Conservation (phyloP, 345 rosid genomes). For the Zanthoxylum bungeanum region DNA sequence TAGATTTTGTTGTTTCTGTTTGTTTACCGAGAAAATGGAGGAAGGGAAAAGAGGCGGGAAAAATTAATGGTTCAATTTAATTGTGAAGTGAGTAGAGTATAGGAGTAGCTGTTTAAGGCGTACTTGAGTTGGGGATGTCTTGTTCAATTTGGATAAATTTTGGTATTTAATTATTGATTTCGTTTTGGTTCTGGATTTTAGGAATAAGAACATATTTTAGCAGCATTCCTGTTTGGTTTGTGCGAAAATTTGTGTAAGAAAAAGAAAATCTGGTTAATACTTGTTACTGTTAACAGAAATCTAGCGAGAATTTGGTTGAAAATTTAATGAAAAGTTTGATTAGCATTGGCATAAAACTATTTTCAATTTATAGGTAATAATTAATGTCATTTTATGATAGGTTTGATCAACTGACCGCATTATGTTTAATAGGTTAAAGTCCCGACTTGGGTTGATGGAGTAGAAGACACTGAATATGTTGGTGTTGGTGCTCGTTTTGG, state of each 20-base stretch:
- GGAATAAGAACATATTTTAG: background rate
- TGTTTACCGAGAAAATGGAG: background rate
- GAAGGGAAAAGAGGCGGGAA: background rate
- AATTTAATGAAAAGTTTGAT: background rate
- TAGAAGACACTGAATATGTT: slow-evolving; percentile 64
- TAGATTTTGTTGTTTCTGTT: background rate
- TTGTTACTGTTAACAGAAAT: background rate
- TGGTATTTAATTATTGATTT: background rate
- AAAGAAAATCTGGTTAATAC: background rate
- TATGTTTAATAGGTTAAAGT: slow-evolving; percentile 68
- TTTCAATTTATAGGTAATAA: background rate
- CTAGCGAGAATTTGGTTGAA: background rate
- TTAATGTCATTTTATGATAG: background rate
- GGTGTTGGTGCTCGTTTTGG: slow-evolving; percentile 97
- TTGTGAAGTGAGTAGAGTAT: background rate
- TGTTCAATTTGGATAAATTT: background rate
- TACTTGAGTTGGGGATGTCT: background rate
- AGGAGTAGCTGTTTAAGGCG: background rate
- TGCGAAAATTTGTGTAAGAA: background rate
- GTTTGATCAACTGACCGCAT: background rate
- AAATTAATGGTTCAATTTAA: background rate
- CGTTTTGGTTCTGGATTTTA: background rate
- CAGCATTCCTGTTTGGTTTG: background rate
- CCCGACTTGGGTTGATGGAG: slow-evolving; percentile 62
- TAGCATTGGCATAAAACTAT: background rate